Base-by-base conservation (phyloP, 345 rosid species). In the Murraya paniculata region DNA sequence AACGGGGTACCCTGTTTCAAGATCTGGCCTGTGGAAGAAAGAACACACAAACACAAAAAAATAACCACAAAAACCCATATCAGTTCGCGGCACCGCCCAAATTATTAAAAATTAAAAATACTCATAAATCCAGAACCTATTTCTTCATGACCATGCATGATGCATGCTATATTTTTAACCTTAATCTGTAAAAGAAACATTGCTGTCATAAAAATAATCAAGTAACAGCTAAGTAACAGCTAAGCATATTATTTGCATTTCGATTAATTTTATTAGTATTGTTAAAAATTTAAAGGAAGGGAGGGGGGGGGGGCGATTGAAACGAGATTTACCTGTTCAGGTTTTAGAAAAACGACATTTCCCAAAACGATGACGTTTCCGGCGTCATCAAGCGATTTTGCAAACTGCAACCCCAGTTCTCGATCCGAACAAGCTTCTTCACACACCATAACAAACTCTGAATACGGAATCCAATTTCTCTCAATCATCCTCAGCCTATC, bases 351-450 rank as follows among this genome's bases (percentile, higher is more conserved):
- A 72, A 92, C 99, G 18, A 72, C 73, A 24, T 91, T 78, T 33
- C 98, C 94, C 55, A 94, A 21, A 4, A 97, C 91, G 77, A 97
- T 83, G 2, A 91, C 99, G 73, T 76, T 85, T 64, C 99, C 98
- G 0, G 97, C 90, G 71, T 94, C 93, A 50, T 94, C 98, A 0
- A 97, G 91, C 85, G 78, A 72, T 78, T 86, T 88, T 5, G 97
- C 97, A 2, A 89, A 74, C 80, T 50, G 84, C 56, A 38, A 38
- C 3, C 91, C 98, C 61, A 86, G 80, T 50, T 83, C 85, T 36
- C 83, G 84, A 88, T 91, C 97, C 73, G 87, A 81, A 74, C 85
- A 89, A 6, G 79, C 85, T 72, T 91, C 95, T 27, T 79, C 82
- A 68, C 97, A 93, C 2, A 91, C 58, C 64, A 87, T 62, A 21